These are phyloP conservation scores for Ceratocystis colombiana DNA, from an alignment of 2,329 filamentous ascomycete species.

Conservation along the genomic window DNA sequence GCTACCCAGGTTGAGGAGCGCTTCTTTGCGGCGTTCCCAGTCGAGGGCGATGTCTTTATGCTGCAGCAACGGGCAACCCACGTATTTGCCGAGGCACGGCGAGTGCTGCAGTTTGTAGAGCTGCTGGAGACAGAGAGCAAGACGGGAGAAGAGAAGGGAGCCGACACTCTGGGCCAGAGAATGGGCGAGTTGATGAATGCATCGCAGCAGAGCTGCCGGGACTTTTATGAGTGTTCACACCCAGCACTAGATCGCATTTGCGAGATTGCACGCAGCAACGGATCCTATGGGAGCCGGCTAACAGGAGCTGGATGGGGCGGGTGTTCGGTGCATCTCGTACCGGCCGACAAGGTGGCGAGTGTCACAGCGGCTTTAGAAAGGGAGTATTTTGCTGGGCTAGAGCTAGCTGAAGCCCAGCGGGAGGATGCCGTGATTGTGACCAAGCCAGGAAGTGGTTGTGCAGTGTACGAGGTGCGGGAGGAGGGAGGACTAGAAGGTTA, in stretches of 20 bases:
- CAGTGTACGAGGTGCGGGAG: slow-evolving; percentile 11
- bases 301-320: slow-evolving; percentile 97
- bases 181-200: slow-evolving; percentile 80
- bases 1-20: slow-evolving; percentile 56
- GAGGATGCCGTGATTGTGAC: slow-evolving; percentile 83
- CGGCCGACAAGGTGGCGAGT: slow-evolving; percentile 65
- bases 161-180: slow-evolving; percentile 40
- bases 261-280: slow-evolving; percentile 62
- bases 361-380: slow-evolving; percentile 68
- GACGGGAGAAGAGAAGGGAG: slow-evolving; percentile 27
- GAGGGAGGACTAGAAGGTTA: not conserved
- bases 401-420: slow-evolving; percentile 45
- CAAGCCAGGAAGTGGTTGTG: slow-evolving; percentile 66
- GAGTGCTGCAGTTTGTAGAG: slow-evolving; percentile 73
- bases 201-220: slow-evolving; percentile 78
- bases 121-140: slow-evolving; percentile 47
- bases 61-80: slow-evolving; percentile 80
- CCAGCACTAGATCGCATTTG: slow-evolving; percentile 88
- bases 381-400: slow-evolving; percentile 63
- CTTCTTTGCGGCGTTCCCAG: slow-evolving; percentile 80
- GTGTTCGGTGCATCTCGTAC: slow-evolving; percentile 87
- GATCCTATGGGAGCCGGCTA: slow-evolving; percentile 72
- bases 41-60: slow-evolving; percentile 78
- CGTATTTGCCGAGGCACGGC: slow-evolving; percentile 79
- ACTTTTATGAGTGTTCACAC: slow-evolving; percentile 84